phyloP scores from a whole-genome alignment of 805 yeast species.

The Starmerella etchellsii region DNA sequence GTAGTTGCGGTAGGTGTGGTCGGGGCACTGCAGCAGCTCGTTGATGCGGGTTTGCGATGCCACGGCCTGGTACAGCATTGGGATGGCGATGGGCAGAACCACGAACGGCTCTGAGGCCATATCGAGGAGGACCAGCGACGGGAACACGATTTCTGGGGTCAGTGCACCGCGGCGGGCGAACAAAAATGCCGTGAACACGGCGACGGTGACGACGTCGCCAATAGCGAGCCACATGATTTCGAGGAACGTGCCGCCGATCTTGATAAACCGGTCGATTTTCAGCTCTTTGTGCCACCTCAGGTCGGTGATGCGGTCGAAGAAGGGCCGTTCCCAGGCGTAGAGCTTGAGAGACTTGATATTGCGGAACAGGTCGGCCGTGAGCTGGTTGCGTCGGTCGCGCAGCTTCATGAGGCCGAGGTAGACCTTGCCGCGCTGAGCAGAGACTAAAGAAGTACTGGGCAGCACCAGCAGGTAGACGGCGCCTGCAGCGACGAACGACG shows the following conservation, averaged over 20 bases:
- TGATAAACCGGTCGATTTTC: conserved; percentile 51
- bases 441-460: conserved; percentile 58
- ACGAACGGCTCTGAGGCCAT: conserved; percentile 31
- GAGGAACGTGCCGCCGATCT: conserved; percentile 34
- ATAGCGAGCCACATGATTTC: conserved; percentile 42
- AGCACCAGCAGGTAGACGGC: conserved; percentile 58
- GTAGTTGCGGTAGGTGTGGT: conserved; percentile 10
- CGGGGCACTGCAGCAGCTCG: conserved; percentile 16
- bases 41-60: conserved; percentile 16
- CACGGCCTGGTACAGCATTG: conserved; percentile 11
- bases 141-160: conserved; percentile 75
- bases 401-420: conserved; percentile 72
- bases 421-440: conserved; percentile 43
- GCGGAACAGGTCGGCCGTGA: conserved; percentile 71
- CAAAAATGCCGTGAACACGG: conserved; percentile 73
- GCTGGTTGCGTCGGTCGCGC: conserved; percentile 81
- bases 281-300: conserved; percentile 67
- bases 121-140: conserved; percentile 39
- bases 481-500: conserved; percentile 86
- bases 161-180: conserved; percentile 49
- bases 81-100: conserved; percentile 13
- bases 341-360: conserved; percentile 83
- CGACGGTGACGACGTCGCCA: conserved; percentile 74
- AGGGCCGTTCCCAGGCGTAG: conserved; percentile 92
- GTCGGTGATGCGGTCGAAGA: conserved; percentile 47